Evolutionary conservation across 495 filamentous ascomycete genomes (phyloP), one percentile per base, ranked within the genome.

Genomic region (Aspergillus baeticus): DNA sequence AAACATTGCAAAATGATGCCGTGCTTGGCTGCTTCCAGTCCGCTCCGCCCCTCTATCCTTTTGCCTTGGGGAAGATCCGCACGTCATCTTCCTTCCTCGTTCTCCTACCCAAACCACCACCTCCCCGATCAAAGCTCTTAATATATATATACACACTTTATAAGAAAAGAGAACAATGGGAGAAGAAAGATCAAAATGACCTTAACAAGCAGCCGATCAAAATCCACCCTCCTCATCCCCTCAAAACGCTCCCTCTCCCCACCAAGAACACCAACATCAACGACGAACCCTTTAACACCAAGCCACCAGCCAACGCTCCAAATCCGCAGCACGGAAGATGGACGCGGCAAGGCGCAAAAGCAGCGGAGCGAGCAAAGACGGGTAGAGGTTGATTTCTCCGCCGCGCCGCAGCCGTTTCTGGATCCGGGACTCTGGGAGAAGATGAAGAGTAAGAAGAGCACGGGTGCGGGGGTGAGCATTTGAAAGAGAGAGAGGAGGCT

Each of bases 401-500:
- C 20, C 23, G 51, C 54, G 42, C 61, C 64, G 41, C 68, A 72
- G 49, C 69, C 64, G 31, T 70, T 72, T 38, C 53, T 72, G 21
- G 66, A 72, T 53, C 62, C 66, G 34, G 62, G 14, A 31, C 10
- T 56, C 15, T 60, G 63, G 50, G 61, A 57, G 54, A 55, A 33
- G 47, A 60, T 59, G 54, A 4, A 38, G 21, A 29, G 26, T 29
- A 29, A 29, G 68, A 29, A 29, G 68, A 69, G 29, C 41, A 67
- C 36, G 42, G 33, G 38, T 46, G 64, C 18, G 41, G 48, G 42
- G 45, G 62, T 17, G 49, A 55, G 11, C 64, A 66, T 29, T 34
- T 55, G 56, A 14, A 65, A 71, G 47, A 62, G 63, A 29, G 63
- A 69, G 60, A 73, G 18, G 66, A 70, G 64, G 69, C 69, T 55